Evolutionary conservation across 2,329 filamentous ascomycete species (phyloP), one percentile per base, ranked within the genome.

Genomic region (Dichotomopilus funicola): DNA sequence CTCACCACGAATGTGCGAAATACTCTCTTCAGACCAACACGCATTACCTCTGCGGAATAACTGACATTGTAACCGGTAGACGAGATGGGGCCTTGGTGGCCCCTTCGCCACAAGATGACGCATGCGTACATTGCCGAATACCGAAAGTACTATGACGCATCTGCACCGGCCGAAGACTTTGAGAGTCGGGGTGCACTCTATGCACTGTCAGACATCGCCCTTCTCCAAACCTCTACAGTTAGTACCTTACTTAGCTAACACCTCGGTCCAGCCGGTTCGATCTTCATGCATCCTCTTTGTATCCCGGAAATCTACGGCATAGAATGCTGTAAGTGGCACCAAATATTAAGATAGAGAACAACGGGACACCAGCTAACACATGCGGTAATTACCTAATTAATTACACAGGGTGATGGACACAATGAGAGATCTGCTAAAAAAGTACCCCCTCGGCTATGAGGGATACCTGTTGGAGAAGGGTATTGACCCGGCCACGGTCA

Each of bases 51-150:
- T 5, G 43, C 45, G 12, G 37, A 38, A 38, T 43, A 10, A 43
- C 50, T 41, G 37, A 6, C 10, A 6, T 38, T 38, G 37, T 12
- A 19, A 44, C 31, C 6, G 7, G 4, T 45, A 54, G 52, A 54
- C n/a, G 45, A 54, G 46, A n/a, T 54, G n/a, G 52, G 31, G 5
- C 52, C 52, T 1, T 54, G 52, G 52, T 44, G 45, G 52, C 52
- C 38, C 1, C 8, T 10, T 6, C 52, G 52, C 34, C 52, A 49
- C 19, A 8, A 13, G 8, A 38, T 49, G 13, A 7, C 27, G 1
- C 37, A 19, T 31, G 33, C 7, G 1, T 54, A 49, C 10, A 31
- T 54, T 9, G 33, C 12, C 0, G 52, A 43, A 19, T 54, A 54
- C 33, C 31, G 12, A 13, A 31, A 7, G 6, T 27, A 10, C 13